A percentile compares a stretch with the other conserved stretches of the same genome.
Conservation (phyloP, 371 early-diverging fungal species). For the Batkoa obscura region DNA sequence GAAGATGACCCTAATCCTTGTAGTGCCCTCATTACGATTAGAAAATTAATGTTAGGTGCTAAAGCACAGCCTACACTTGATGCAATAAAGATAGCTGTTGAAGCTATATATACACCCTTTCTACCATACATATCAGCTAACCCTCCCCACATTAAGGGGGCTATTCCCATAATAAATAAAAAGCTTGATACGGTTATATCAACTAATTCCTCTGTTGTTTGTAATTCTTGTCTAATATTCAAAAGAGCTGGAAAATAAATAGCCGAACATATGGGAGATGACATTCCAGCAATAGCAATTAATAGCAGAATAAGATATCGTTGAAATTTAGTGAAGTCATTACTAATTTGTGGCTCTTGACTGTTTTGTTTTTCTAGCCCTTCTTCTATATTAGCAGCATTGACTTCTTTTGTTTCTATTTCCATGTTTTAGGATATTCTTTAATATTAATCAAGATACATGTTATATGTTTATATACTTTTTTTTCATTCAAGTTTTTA, state of each 20-base stretch:
- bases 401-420: too few species aligned
- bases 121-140: conserved; percentile 44
- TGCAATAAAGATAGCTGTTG: conserved; percentile 26
- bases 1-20: conserved; percentile 52
- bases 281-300: conserved; percentile 5
- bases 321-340: background rate
- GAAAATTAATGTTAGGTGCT: conserved; percentile 21
- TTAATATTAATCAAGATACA: too few species aligned
- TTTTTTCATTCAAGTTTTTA: too few species aligned
- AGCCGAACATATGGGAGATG: conserved; percentile 8
- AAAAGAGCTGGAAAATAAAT: conserved; percentile 28
- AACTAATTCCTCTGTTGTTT: conserved; percentile 23
- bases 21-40: conserved; percentile 36
- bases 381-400: too few species aligned
- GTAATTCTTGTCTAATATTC: conserved; percentile 20
- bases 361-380: too few species aligned
- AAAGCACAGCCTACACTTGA: conserved; percentile 43
- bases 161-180: conserved; percentile 30
- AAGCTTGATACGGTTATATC: conserved; percentile 32
- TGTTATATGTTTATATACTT: too few species aligned
- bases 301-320: background rate
- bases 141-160: conserved; percentile 43
- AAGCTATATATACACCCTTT: conserved; percentile 34
- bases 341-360: background rate
- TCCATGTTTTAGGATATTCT: too few species aligned